Conservation (phyloP, 805 yeast genomes). For the Kluyveromyces siamensis region DNA sequence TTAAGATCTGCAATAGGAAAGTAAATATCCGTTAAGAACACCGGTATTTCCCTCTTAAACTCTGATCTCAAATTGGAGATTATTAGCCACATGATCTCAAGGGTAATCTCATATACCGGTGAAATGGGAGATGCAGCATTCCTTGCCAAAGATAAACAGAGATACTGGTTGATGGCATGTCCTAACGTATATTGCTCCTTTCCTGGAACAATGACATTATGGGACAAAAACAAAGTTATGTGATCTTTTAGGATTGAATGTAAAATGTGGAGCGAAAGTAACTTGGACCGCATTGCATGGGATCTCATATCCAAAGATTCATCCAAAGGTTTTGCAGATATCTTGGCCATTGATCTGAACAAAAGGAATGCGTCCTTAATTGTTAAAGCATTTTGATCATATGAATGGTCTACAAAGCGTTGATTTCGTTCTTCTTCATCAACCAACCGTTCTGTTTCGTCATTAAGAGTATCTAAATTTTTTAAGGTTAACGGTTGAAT, state of each 20-base stretch:
- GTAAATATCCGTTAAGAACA: slow-evolving; percentile 84
- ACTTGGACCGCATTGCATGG: slow-evolving; percentile 85
- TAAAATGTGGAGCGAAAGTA: slow-evolving; percentile 78
- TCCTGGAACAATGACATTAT: slow-evolving; percentile 43
- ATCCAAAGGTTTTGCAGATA: slow-evolving; percentile 79
- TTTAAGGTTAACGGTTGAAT: slow-evolving; percentile 43
- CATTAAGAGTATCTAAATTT: slow-evolving; percentile 47
- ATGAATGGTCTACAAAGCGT: slow-evolving; percentile 10
- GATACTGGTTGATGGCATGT: slow-evolving; percentile 73
- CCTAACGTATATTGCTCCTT: slow-evolving; percentile 55
- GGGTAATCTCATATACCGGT: slow-evolving; percentile 83
- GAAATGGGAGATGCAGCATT: slow-evolving; percentile 90
- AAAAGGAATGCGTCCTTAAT: slow-evolving; percentile 89
- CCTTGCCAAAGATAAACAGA: slow-evolving; percentile 74
- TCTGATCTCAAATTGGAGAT: slow-evolving; percentile 75
- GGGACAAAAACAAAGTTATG: slow-evolving; percentile 66
- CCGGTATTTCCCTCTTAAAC: slow-evolving; percentile 89
- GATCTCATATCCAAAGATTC: slow-evolving; percentile 77
- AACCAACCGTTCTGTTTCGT: slow-evolving; percentile 46
- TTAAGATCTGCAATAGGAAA: slow-evolving; percentile 90
- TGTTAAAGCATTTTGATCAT: slow-evolving; percentile 54
- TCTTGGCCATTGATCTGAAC: slow-evolving; percentile 90
- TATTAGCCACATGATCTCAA: slow-evolving; percentile 90
- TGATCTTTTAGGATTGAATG: slow-evolving; percentile 81
- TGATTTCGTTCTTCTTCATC: slow-evolving; percentile 36